Percentiles rank a stretch among this genome's conserved stretches.
These are phyloP conservation scores for Crithidia sp. DNA, from an alignment of 208 protist genomes.

Conservation along the genomic window DNA sequence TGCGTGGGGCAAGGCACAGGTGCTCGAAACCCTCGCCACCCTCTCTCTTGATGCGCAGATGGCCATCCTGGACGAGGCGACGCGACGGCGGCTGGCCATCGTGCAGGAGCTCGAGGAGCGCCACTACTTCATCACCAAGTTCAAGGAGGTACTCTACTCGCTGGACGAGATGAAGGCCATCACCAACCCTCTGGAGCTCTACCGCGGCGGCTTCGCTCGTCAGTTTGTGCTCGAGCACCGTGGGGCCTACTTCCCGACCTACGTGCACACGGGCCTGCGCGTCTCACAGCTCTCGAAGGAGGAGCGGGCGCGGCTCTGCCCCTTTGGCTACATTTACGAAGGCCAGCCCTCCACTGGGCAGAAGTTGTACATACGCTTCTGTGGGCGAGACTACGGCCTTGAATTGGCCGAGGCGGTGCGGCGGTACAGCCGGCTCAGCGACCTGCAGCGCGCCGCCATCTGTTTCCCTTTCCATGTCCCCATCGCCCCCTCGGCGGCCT, in stretches of 20 bases:
- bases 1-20: background rate
- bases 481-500: constrained; percentile 40
- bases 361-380: constrained; percentile 70
- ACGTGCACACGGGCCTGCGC: background rate
- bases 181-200: constrained; percentile 35
- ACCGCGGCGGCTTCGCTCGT: constrained; percentile 31
- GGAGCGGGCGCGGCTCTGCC: constrained; percentile 50
- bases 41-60: constrained; percentile 48
- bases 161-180: constrained; percentile 74
- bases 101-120: constrained; percentile 41
- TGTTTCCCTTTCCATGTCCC: constrained; percentile 81
- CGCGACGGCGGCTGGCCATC: constrained; percentile 19
- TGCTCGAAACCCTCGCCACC: constrained; percentile 24
- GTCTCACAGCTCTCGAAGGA: constrained; percentile 55
- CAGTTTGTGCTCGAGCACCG: constrained; percentile 43
- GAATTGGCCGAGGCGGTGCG: constrained; percentile 39
- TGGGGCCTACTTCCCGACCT: constrained; percentile 39
- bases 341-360: constrained; percentile 38
- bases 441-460: constrained; percentile 78
- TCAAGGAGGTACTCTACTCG: constrained; percentile 50
- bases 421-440: constrained; percentile 49
- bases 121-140: constrained; percentile 50
- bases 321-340: constrained; percentile 49
- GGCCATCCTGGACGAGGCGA: constrained; percentile 28
- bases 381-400: constrained; percentile 79